Evolutionary conservation across 352 stramenopile genomes (phyloP).

Genomic region (Globisporangium heterothallicum): DNA sequence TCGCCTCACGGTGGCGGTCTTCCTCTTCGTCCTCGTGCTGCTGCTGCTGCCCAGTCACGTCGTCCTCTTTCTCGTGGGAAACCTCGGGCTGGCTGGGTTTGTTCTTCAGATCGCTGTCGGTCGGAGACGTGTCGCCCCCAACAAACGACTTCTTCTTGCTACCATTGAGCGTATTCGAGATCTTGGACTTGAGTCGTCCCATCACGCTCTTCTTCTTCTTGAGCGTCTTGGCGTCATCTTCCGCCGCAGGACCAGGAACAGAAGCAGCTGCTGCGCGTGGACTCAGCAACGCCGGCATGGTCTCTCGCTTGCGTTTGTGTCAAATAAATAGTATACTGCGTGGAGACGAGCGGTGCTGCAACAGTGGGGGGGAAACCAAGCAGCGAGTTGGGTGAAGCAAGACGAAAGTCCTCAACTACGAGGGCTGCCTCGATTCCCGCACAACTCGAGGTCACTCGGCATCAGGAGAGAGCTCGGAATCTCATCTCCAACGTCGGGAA

Average conservation of each 20-base stretch:
- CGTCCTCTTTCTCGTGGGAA: not conserved
- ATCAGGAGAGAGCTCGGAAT: too few relatives aligned
- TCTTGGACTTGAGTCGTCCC: slow-evolving; percentile 62
- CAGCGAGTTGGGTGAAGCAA: slow-evolving; percentile 2
- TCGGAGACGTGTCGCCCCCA: slow-evolving; percentile 19
- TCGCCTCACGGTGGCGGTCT: too few relatives aligned
- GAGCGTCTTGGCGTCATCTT: slow-evolving; percentile 17
- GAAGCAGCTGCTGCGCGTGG: slow-evolving; percentile 8
- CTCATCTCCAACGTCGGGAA: too few relatives aligned
- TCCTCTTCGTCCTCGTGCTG: not conserved
- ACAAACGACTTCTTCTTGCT: slow-evolving; percentile 31
- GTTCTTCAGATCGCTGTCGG: slow-evolving; percentile 25
- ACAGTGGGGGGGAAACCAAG: not conserved
- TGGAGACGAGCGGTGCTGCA: too few relatives aligned
- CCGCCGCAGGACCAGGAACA: not conserved
- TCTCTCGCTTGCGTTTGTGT: slow-evolving; percentile 5
- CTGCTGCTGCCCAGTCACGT: not conserved
- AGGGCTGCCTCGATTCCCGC: not conserved
- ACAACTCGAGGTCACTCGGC: not conserved
- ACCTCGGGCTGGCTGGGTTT: not conserved
- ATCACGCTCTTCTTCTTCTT: slow-evolving; percentile 65
- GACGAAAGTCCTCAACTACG: slow-evolving; percentile 12
- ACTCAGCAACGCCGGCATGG: slow-evolving; percentile 29
- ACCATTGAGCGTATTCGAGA: slow-evolving; percentile 39
- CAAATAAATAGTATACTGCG: slow-evolving; percentile 12